A percentile compares a stretch with the other conserved stretches of the same genome.
These are phyloP conservation scores for Choiromyces venosus DNA, from an alignment of 495 filamentous ascomycete species.

Conservation along the genomic window DNA sequence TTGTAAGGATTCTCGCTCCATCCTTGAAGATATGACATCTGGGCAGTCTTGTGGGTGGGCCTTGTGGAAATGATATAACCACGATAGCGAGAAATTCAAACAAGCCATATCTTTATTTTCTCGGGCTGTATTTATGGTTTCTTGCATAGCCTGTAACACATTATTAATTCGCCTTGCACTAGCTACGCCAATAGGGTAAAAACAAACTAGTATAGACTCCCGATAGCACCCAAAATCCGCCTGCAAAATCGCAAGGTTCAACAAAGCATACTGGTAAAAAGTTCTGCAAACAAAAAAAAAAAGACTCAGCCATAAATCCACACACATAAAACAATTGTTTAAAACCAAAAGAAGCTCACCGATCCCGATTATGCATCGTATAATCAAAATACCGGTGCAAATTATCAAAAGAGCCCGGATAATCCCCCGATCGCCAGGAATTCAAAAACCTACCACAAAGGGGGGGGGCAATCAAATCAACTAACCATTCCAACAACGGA, in stretches of 20 bases:
- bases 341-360: constrained; percentile 38
- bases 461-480: constrained; percentile 11
- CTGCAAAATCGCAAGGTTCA: constrained; percentile 88
- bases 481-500: constrained; percentile 7
- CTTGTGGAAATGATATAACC: constrained; percentile 92
- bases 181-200: background rate
- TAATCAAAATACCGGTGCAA: constrained; percentile 97
- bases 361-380: constrained; percentile 80
- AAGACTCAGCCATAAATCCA: background rate
- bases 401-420: constrained; percentile 79
- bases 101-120: constrained; percentile 90
- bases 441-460: constrained; percentile 63
- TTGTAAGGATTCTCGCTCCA: constrained; percentile 71
- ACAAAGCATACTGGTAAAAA: constrained; percentile 95
- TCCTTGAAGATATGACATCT: constrained; percentile 45
- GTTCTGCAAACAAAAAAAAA: constrained; percentile 37
- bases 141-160: constrained; percentile 62
- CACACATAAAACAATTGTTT: background rate
- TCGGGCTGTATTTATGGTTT: constrained; percentile 81
- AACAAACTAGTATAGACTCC: constrained; percentile 65
- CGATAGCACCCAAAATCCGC: constrained; percentile 89
- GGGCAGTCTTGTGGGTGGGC: constrained; percentile 58
- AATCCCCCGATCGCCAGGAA: constrained; percentile 86
- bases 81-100: constrained; percentile 90
- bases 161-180: background rate